A percentile compares a stretch with the other conserved stretches of the same genome.
Evolutionary conservation across 768 basidiomycete genomes (phyloP).

Genomic region (Grammothele lineata): DNA sequence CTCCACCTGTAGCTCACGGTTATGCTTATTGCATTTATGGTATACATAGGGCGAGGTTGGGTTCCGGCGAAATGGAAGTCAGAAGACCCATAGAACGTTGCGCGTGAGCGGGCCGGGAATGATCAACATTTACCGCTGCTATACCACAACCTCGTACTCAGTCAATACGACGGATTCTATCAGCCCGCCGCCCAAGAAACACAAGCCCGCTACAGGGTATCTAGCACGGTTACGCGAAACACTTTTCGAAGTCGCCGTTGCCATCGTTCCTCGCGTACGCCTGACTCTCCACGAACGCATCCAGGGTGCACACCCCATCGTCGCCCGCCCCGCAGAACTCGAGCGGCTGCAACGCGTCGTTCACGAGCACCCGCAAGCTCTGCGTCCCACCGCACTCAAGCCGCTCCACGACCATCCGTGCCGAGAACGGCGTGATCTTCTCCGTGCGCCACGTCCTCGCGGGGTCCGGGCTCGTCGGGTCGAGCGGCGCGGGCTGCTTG

Average conservation of each 20-base stretch:
- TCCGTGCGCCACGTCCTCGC: conserved; percentile 47
- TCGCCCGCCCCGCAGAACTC: conserved; percentile 50
- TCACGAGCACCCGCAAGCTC: conserved; percentile 68
- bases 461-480: conserved; percentile 20
- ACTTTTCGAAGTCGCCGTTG: conserved; percentile 66
- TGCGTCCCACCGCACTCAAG: conserved; percentile 39
- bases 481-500: conserved; percentile 20
- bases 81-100: too few species aligned
- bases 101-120: too few species aligned
- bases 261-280: conserved; percentile 63
- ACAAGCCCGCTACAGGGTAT: too few species aligned
- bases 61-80: too few species aligned
- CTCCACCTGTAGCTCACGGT: too few species aligned
- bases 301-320: conserved; percentile 60
- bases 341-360: conserved; percentile 64
- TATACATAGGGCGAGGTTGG: too few species aligned
- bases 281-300: conserved; percentile 69
- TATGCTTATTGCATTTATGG: too few species aligned
- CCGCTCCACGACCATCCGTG: conserved; percentile 70
- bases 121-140: too few species aligned
- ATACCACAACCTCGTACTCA: too few species aligned
- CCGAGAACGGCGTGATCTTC: conserved; percentile 70
- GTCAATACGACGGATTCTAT: too few species aligned
- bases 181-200: too few species aligned
- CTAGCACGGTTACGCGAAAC: conserved; percentile 25